Evolutionary conservation across 345 rosid species (phyloP), one percentile per base, ranked within the genome.

Genomic region (Hibiscus tridactylites): DNA sequence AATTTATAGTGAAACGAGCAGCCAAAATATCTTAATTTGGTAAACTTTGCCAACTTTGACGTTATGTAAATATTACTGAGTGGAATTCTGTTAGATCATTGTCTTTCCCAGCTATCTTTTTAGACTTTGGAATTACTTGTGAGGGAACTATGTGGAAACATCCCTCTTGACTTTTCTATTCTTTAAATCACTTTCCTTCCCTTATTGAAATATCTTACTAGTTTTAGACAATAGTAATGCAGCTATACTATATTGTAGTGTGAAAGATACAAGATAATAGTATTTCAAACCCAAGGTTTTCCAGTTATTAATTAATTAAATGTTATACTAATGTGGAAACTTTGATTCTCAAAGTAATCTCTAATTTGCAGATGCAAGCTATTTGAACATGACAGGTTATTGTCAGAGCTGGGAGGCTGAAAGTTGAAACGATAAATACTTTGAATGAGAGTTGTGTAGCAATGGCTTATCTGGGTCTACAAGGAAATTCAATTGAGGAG

Each of bases 1-100:
- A 76, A 82, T 86, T 86, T 88, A 86, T 88, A 80, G 78, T 42
- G 71, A 70, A 74, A 6, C 60, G 11, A 65, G 65, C 35, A 71
- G 71, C 46, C 17, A 35, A 15, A 10, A 10, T 59, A 52, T 50
- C 9, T 50, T 47, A 35, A 73, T 75, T 63, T 71, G 81, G 81
- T 65, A 24, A 61, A 49, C 16, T 52, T 54, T 60, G 57, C 78
- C 79, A 39, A 57, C 58, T 79, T 79, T 83, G 84, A 79, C 81
- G 60, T 73, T 83, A 63, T 58, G 24, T 68, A 26, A 65, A 19
- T 17, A 11, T 42, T 58, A 35, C 15, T 9, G 6, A 70, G 75
- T 72, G 71, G 73, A 71, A 50, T 65, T 68, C 61, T 74, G 33
- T 26, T 73, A 19, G 21, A 66, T 61, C 50, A 56, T 49, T 74